phyloP scores from a whole-genome alignment of 2,329 filamentous ascomycete species.

The Sporothrix curviconia region DNA sequence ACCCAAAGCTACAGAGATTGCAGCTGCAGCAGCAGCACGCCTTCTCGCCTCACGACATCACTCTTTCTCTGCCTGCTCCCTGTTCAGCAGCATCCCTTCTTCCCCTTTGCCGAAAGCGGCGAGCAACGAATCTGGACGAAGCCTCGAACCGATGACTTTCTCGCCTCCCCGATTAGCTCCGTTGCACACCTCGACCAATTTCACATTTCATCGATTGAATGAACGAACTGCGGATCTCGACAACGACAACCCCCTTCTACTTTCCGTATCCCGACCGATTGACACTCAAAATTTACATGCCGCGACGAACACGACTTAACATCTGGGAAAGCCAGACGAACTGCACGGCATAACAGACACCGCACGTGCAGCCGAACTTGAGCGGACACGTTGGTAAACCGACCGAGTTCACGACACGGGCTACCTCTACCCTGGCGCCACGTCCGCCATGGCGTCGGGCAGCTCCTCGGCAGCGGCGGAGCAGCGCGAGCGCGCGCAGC shows the following conservation, averaged over 20 bases:
- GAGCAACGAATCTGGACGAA: background rate
- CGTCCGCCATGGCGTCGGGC: conserved; percentile 15
- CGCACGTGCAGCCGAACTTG: background rate
- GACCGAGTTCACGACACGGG: background rate
- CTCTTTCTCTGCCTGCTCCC: too few species aligned
- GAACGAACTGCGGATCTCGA: too few species aligned
- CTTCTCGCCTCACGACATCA: too few species aligned
- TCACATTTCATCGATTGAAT: too few species aligned
- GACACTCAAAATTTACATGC: background rate
- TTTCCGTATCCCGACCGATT: background rate
- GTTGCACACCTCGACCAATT: background rate
- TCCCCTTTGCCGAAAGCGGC: background rate
- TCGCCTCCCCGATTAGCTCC: too few species aligned
- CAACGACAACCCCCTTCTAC: background rate
- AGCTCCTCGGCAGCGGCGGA: conserved; percentile 12
- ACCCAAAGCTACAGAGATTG: conserved; percentile 3
- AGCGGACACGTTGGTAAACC: background rate
- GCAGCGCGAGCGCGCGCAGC: conserved; percentile 7
- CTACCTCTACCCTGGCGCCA: conserved; percentile 5
- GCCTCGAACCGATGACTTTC: background rate
- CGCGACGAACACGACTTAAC: too few species aligned
- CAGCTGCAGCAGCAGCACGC: conserved; percentile 1
- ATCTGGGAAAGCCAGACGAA: background rate
- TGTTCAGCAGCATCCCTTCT: too few species aligned
- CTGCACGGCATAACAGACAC: background rate